Evolutionary conservation across 2,329 filamentous ascomycete genomes (phyloP).

Genomic region (Pyricularia sp.): DNA sequence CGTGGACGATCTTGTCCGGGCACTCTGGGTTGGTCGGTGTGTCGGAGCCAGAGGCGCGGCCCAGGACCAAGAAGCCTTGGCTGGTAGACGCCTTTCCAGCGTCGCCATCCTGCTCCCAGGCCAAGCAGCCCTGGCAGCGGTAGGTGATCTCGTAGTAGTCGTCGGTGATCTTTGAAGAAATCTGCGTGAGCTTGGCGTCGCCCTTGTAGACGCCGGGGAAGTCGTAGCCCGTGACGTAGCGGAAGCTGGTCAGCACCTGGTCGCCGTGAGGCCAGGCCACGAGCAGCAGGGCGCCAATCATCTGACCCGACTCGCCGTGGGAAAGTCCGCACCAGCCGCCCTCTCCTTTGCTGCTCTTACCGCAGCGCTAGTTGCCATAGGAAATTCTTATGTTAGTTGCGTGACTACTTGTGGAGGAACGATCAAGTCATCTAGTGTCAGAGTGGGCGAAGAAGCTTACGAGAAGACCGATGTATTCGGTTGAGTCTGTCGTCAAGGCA

Average conservation of each 20-base stretch:
- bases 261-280: conserved; percentile 46
- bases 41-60: conserved; percentile 43
- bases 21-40: conserved; percentile 31
- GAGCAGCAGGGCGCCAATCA: conserved; percentile 49
- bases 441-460: conserved; percentile 22
- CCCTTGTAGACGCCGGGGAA: conserved; percentile 51
- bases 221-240: conserved; percentile 48
- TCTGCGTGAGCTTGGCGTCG: conserved; percentile 50
- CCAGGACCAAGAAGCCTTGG: conserved; percentile 34
- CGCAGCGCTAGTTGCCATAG: conserved; percentile 27
- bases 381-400: not conserved
- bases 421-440: not conserved
- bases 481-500: conserved; percentile 34
- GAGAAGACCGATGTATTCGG: conserved; percentile 51
- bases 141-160: conserved; percentile 56
- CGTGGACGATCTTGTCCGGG: conserved; percentile 32
- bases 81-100: conserved; percentile 34
- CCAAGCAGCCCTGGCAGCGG: conserved; percentile 49
- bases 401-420: not conserved
- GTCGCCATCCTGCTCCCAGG: conserved; percentile 40
- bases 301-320: conserved; percentile 35
- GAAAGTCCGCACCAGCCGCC: conserved; percentile 51
- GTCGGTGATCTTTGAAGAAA: conserved; percentile 46
- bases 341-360: conserved; percentile 30
- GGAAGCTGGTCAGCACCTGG: conserved; percentile 47